Percentiles rank a stretch among this genome's conserved stretches.
These are phyloP conservation scores for Volvox reticuliferus DNA, from an alignment of 139 green algal genomes.

Conservation along the genomic window DNA sequence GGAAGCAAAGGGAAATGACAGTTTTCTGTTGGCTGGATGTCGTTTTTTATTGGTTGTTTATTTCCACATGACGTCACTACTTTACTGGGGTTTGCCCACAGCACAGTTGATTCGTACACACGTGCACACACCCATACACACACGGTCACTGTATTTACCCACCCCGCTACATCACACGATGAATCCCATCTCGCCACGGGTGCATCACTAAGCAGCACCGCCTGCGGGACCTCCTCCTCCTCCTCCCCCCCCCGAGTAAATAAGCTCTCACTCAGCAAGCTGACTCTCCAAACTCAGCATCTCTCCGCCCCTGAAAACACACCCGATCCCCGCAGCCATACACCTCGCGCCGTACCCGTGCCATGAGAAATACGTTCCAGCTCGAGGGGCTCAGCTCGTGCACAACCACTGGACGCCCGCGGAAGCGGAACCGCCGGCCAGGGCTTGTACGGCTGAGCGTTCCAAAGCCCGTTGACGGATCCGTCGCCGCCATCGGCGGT, in stretches of 20 bases:
- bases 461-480: constrained; percentile 72
- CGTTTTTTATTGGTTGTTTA: too few species aligned
- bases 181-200: too few species aligned
- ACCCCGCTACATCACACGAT: too few species aligned
- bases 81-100: too few species aligned
- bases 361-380: constrained; percentile 61
- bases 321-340: not conserved
- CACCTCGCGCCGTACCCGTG: constrained; percentile 48
- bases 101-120: not conserved
- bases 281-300: not conserved
- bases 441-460: constrained; percentile 81
- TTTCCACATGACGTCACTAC: too few species aligned
- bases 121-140: not conserved
- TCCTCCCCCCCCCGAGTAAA: too few species aligned
- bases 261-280: too few species aligned
- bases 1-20: too few species aligned
- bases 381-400: constrained; percentile 61
- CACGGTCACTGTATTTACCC: not conserved
- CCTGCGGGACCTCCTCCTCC: too few species aligned
- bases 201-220: too few species aligned
- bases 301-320: not conserved
- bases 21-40: too few species aligned
- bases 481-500: not conserved
- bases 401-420: constrained; percentile 60
- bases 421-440: constrained; percentile 65